phyloP scores from a whole-genome alignment of 805 yeast genomes.

The Lipomyces sp. region DNA sequence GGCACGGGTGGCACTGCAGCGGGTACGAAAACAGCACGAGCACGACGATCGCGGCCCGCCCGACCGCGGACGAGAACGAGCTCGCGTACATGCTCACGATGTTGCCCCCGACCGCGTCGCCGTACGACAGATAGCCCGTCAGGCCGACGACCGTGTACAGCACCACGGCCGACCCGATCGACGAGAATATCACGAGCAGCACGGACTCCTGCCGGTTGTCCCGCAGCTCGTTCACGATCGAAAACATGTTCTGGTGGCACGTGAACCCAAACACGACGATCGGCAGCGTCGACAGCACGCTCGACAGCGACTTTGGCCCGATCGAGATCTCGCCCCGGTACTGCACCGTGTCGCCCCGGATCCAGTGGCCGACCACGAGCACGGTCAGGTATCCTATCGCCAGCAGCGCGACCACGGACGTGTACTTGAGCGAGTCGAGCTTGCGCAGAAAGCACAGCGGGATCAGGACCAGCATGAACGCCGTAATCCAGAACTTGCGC shows the following conservation, averaged over 20 bases:
- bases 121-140: slow-evolving; percentile 83
- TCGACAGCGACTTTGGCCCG: slow-evolving; percentile 45
- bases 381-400: slow-evolving; percentile 76
- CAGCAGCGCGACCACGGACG: slow-evolving; percentile 75
- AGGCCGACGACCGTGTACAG: slow-evolving; percentile 73
- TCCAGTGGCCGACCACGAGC: slow-evolving; percentile 69
- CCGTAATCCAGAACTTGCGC: slow-evolving; percentile 49
- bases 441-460: slow-evolving; percentile 72
- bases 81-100: slow-evolving; percentile 74
- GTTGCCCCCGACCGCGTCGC: slow-evolving; percentile 73
- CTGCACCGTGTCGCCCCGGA: slow-evolving; percentile 53
- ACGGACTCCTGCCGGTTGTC: slow-evolving; percentile 51
- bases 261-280: slow-evolving; percentile 92
- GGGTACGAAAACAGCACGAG: slow-evolving; percentile 85
- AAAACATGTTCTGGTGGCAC: slow-evolving; percentile 93
- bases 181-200: slow-evolving; percentile 47
- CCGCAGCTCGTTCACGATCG: slow-evolving; percentile 75
- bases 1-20: slow-evolving; percentile 83
- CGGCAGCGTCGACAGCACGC: slow-evolving; percentile 74
- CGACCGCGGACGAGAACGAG: slow-evolving; percentile 65
- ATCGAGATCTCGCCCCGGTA: slow-evolving; percentile 51
- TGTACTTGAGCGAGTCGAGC: slow-evolving; percentile 78
- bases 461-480: slow-evolving; percentile 46
- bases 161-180: slow-evolving; percentile 57
- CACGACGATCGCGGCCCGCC: slow-evolving; percentile 74